Base-by-base conservation (phyloP, 208 protist species). In the Leishmania arabica region DNA sequence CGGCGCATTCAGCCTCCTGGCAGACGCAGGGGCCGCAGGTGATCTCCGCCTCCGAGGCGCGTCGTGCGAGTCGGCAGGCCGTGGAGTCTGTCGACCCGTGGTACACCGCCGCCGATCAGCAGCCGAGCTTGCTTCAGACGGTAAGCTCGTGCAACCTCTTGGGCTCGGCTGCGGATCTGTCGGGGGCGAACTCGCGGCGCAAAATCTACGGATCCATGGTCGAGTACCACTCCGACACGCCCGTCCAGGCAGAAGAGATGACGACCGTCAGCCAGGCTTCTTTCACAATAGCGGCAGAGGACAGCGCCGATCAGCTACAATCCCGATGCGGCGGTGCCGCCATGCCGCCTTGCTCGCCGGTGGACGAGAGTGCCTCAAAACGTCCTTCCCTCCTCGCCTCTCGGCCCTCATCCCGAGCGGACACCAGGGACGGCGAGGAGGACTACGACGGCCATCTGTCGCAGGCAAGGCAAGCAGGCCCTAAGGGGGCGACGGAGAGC, bases 51-150 rank as follows among this genome's bases (percentile, higher is more conserved):
- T 64, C 42, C 24, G 79, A 73, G 11, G 60, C 58, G 24, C 60
- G 31, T 2, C 60, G 64, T 40, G 72, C 1, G n/a, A 78, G 51
- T 56, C 71, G 21, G 5, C 73, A 78, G 37, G 79, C 73, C 19
- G 60, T 40, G 9, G 62, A 56, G 47, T 71, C 79, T 9, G 62
- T 17, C 4, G 73, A 47, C 7, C 71, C 75, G 17, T 49, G 27
- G 75, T 74, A 72, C 49, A 74, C 71, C 19, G 79, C 75, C 64
- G 74, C 27, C 7, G 79, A 83, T 54, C 53, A 75, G 74, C 45
- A 56, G 65, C 42, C 60, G 42, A 75, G 42, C 24, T 47, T 58
- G 49, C 65, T 83, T n/a, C 51, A 75, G 7, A 83, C 74, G 49
- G 9, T 77, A 7, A 47, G 37, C 27, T 45, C 65, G 31, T 47